Evolutionary conservation across 805 yeast species (phyloP).

Genomic region (Kodamaea lidongshanica): DNA sequence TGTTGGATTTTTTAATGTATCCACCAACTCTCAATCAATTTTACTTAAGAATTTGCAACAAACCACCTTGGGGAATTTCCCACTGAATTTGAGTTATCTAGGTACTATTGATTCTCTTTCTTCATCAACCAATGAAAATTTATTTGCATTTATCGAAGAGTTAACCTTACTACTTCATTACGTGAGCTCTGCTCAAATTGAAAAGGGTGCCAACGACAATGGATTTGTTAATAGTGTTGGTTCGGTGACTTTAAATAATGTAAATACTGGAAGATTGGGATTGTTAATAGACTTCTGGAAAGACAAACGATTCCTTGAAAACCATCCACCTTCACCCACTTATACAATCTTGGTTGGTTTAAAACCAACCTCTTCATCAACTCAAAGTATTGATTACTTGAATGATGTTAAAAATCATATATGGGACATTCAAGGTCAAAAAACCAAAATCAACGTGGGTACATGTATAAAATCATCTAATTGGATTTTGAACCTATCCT

Average conservation of each 20-base stretch:
- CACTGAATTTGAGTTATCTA: conserved; percentile 30
- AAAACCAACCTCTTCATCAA: conserved; percentile 7
- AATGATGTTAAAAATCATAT: conserved; percentile 13
- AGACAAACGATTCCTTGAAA: conserved; percentile 24
- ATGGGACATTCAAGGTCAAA: conserved; percentile 18
- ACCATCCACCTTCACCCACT: conserved; percentile 11
- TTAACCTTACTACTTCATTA: conserved; percentile 24
- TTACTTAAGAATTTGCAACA: conserved; percentile 22
- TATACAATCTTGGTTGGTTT: conserved; percentile 21
- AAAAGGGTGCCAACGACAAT: conserved; percentile 14
- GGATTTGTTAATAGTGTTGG: conserved; percentile 27
- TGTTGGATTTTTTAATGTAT: conserved; percentile 14
- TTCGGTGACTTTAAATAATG: conserved; percentile 22
- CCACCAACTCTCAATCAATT: conserved; percentile 22
- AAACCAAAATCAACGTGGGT: conserved; percentile 15
- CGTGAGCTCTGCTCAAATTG: too few relatives aligned
- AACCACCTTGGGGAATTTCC: conserved; percentile 23
- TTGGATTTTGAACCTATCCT: conserved; percentile 24
- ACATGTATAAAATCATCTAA: conserved; percentile 7
- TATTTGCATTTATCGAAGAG: conserved; percentile 26
- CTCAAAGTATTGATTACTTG: conserved; percentile 17
- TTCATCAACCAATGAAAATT: conserved; percentile 22
- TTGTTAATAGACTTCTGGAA: conserved; percentile 33
- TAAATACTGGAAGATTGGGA: conserved; percentile 21
- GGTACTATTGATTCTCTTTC: conserved; percentile 32